These are phyloP conservation scores for Climacium dendroides DNA, from an alignment of 225 moss, liverwort and hornwort genomes.

Conservation along the genomic window DNA sequence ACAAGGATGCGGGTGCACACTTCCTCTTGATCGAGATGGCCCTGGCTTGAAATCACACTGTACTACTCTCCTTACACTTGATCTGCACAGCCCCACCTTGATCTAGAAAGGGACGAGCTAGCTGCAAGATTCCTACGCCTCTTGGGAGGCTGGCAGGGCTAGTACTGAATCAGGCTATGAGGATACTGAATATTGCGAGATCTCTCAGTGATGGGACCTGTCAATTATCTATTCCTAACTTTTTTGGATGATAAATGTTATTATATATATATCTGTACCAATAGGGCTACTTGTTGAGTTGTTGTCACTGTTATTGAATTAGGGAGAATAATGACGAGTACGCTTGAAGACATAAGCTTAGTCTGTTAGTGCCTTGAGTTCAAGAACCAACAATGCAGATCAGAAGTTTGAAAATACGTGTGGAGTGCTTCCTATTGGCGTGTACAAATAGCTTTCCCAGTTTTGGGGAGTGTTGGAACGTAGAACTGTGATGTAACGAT, in stretches of 20 bases:
- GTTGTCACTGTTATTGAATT: background rate
- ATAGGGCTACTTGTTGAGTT: background rate
- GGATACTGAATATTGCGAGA: background rate
- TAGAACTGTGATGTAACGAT: background rate
- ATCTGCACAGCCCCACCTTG: background rate
- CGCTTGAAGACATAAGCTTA: background rate
- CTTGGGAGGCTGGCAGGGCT: background rate
- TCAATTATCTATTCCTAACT: background rate
- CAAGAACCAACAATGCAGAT: background rate
- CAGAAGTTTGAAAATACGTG: background rate
- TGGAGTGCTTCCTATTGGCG: background rate
- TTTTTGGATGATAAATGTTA: background rate
- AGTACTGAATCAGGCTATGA: background rate
- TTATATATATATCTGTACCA: background rate
- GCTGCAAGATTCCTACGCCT: background rate
- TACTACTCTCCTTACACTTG: background rate
- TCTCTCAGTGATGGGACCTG: background rate
- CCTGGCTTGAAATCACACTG: conserved; percentile 13
- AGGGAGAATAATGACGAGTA: background rate
- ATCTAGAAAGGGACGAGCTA: background rate
- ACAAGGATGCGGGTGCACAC: conserved; percentile 53
- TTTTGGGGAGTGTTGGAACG: background rate
- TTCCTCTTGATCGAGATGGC: conserved; percentile 83
- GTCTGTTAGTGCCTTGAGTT: background rate
- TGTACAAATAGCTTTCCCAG: background rate